A percentile compares a stretch with the other conserved stretches of the same genome.
These are phyloP conservation scores for Syncephalastrum racemosum DNA, from an alignment of 371 early-diverging fungal species.

Conservation along the genomic window DNA sequence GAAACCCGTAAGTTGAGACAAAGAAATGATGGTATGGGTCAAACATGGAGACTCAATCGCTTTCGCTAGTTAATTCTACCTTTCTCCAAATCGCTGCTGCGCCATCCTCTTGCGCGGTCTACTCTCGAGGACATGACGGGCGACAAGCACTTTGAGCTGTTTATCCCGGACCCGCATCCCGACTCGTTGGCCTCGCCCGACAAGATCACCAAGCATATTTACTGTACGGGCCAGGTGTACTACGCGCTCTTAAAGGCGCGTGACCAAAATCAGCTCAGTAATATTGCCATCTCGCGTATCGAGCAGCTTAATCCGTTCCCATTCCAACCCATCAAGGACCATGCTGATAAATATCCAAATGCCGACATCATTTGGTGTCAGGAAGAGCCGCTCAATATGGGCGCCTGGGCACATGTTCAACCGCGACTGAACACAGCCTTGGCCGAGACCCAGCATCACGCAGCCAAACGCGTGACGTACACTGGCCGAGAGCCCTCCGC, in stretches of 20 bases:
- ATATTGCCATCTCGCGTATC: constrained; percentile 90
- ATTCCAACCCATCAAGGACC: constrained; percentile 83
- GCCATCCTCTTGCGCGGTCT: constrained; percentile 92
- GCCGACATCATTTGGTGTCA: constrained; percentile 92
- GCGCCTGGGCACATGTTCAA: constrained; percentile 87
- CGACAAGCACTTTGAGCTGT: constrained; percentile 83
- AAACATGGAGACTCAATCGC: neutral
- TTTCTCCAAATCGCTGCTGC: constrained; percentile 90
- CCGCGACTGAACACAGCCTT: constrained; percentile 86
- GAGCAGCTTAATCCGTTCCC: constrained; percentile 98
- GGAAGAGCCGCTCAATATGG: constrained; percentile 96
- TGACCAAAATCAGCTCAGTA: constrained; percentile 78
- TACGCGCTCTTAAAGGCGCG: constrained; percentile 88
- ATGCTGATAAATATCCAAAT: constrained; percentile 88
- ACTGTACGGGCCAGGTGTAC: constrained; percentile 97
- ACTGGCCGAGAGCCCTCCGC: constrained; percentile 93
- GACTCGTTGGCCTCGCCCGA: constrained; percentile 71
- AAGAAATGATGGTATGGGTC: neutral
- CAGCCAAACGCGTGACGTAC: constrained; percentile 73
- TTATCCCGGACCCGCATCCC: constrained; percentile 91
- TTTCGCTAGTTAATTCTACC: constrained; percentile 70
- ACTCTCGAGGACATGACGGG: constrained; percentile 79
- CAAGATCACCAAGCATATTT: constrained; percentile 84
- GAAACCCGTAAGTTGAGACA: constrained; percentile 66
- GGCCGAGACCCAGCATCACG: constrained; percentile 69